Percentiles rank a stretch among this genome's conserved stretches.
phyloP scores from a whole-genome alignment of 73 alveolate genomes.

The Uronychia setigera region DNA sequence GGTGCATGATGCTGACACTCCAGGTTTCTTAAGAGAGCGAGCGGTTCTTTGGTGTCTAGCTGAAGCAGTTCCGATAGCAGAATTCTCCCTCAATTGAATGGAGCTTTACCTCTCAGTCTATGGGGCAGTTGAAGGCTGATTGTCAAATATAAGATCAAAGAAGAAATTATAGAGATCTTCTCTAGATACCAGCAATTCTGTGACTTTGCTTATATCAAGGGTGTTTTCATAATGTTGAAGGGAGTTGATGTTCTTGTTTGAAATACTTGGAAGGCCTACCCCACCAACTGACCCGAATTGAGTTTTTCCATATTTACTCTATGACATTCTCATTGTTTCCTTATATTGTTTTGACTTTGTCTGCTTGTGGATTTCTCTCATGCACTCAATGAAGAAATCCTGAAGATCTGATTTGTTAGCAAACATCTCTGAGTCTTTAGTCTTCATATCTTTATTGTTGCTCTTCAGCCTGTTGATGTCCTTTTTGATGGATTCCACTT shows the following conservation, averaged over 20 bases:
- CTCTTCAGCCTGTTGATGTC: not conserved
- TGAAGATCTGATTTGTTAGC: not conserved
- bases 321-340: not conserved
- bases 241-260: not conserved
- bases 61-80: not conserved
- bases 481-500: not conserved
- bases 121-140: too few relatives aligned
- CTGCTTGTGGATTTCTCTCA: not conserved
- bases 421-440: not conserved
- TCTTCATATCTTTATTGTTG: not conserved
- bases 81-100: not conserved
- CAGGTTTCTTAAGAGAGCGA: too few relatives aligned
- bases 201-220: not conserved
- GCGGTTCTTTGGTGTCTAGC: too few relatives aligned
- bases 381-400: not conserved
- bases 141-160: not conserved
- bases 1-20: not conserved
- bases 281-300: too few relatives aligned
- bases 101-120: not conserved
- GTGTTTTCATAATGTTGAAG: not conserved
- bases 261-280: too few relatives aligned
- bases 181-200: not conserved
- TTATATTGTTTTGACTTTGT: not conserved
- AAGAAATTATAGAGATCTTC: not conserved
- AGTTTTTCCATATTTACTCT: too few relatives aligned